A percentile compares a stretch with the other conserved stretches of the same genome.
These are phyloP conservation scores for Aspergillus pseudonomiae DNA, from an alignment of 2,329 filamentous ascomycete species.

Conservation along the genomic window DNA sequence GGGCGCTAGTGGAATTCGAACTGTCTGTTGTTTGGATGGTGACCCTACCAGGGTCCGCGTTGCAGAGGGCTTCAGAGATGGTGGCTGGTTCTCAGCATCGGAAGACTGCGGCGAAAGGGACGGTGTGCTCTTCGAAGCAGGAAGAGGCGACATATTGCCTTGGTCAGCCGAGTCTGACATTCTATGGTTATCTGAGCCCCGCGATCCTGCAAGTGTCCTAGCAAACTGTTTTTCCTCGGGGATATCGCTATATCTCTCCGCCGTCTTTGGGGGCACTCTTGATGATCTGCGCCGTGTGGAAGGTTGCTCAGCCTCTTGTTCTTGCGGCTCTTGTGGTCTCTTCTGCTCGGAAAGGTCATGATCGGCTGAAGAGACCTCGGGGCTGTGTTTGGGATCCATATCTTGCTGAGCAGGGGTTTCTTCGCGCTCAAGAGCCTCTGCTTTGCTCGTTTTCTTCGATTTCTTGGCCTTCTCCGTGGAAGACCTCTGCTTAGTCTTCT, in stretches of 20 bases:
- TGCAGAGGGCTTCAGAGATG: conserved; percentile 64
- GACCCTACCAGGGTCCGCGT: conserved; percentile 42
- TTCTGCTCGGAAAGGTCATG: conserved; percentile 18
- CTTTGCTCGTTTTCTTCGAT: conserved; percentile 18
- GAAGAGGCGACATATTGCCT: conserved; percentile 31
- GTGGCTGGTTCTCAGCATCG: conserved; percentile 78
- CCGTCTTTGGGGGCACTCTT: conserved; percentile 38
- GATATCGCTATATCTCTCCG: conserved; percentile 42
- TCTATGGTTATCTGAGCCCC: conserved; percentile 19
- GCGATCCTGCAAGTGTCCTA: conserved; percentile 32
- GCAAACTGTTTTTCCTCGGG: conserved; percentile 40
- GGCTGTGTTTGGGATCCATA: neutral
- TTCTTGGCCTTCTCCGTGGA: conserved; percentile 35
- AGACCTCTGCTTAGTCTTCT: conserved; percentile 31
- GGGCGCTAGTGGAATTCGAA: conserved; percentile 46
- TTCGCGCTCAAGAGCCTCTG: conserved; percentile 11
- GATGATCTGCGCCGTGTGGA: conserved; percentile 28
- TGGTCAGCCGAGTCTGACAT: conserved; percentile 13
- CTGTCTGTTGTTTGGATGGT: conserved; percentile 39
- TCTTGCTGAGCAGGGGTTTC: conserved; percentile 2
- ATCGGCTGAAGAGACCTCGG: neutral
- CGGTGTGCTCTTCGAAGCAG: conserved; percentile 52
- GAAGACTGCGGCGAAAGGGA: conserved; percentile 75
- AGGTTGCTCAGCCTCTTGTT: conserved; percentile 18
- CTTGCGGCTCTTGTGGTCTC: conserved; percentile 23